Percentiles rank a stretch among this genome's conserved stretches.
Conservation (phyloP, 441 rosid species). For the Aleurites moluccanus region DNA sequence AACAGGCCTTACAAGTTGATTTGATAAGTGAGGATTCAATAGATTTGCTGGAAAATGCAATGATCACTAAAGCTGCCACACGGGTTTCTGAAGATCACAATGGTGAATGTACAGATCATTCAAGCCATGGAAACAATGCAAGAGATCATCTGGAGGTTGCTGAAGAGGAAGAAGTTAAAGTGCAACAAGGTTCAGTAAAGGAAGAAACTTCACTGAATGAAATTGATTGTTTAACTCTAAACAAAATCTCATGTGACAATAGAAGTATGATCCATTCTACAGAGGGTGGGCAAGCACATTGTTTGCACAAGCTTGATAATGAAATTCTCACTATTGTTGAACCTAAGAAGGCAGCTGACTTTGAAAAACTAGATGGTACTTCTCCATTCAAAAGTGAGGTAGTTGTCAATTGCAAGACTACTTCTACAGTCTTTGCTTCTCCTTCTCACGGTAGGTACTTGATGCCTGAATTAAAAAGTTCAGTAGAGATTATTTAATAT, state of each 20-base stretch:
- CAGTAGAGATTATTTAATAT: background rate
- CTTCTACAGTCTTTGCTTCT: constrained; percentile 17
- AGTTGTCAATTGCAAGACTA: constrained; percentile 1
- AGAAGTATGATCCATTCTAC: background rate
- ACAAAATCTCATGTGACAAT: constrained; percentile 11
- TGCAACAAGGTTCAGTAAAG: constrained; percentile 8
- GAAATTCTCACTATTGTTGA: constrained; percentile 2
- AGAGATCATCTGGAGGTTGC: too few species aligned
- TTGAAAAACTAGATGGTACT: background rate
- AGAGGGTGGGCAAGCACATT: constrained; percentile 17
- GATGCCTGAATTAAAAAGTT: background rate
- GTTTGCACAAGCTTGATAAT: constrained; percentile 14
- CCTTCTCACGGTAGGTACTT: constrained; percentile 23
- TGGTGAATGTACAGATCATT: too few species aligned
- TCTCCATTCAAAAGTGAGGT: constrained; percentile 17
- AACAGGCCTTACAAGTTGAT: background rate
- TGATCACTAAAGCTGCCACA: background rate
- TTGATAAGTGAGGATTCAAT: background rate
- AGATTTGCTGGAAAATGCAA: constrained; percentile 10
- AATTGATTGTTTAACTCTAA: constrained; percentile 1
- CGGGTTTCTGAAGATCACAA: too few species aligned
- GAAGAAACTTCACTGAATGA: constrained; percentile 1
- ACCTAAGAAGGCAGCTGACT: constrained; percentile 12
- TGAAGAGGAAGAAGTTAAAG: constrained; percentile 11
- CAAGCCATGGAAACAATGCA: too few species aligned